A percentile compares a stretch with the other conserved stretches of the same genome.
These are phyloP conservation scores for Epichloe uncinata DNA, from an alignment of 2,329 filamentous ascomycete species.

Conservation along the genomic window DNA sequence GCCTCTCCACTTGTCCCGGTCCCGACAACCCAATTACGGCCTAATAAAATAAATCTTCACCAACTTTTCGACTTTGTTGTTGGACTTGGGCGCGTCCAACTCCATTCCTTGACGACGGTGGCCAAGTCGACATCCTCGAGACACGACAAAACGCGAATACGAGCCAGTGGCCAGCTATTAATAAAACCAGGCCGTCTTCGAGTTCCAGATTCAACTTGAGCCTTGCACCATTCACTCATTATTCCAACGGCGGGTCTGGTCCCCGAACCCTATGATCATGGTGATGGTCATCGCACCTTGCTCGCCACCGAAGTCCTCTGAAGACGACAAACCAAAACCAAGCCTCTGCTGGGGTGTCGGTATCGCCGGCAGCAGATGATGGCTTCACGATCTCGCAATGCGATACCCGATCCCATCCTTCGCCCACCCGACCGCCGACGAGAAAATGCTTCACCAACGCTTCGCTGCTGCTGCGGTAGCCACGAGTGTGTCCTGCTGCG, in stretches of 20 bases:
- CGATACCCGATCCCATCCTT: constrained; percentile 8
- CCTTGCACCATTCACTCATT: background rate
- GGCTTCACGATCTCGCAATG: constrained; percentile 3
- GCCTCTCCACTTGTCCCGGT: background rate
- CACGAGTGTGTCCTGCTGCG: constrained; percentile 65
- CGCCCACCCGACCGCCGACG: constrained; percentile 13
- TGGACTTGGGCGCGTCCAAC: background rate
- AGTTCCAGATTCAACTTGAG: too few species aligned
- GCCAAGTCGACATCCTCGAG: background rate
- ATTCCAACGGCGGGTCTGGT: background rate
- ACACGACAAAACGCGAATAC: background rate
- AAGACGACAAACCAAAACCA: background rate
- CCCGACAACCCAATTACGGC: background rate
- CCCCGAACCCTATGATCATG: constrained; percentile 5
- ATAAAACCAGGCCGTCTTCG: background rate
- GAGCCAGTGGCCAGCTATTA: background rate
- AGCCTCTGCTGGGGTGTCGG: background rate
- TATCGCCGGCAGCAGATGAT: constrained; percentile 6
- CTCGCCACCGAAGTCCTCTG: background rate
- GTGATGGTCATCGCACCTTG: constrained; percentile 1
- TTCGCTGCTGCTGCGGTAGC: constrained; percentile 76
- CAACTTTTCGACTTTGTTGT: background rate
- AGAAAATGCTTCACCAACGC: constrained; percentile 17
- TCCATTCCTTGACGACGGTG: background rate
- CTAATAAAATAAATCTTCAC: background rate